These are phyloP conservation scores for Bullera alba DNA, from an alignment of 768 basidiomycete genomes.

Conservation along the genomic window DNA sequence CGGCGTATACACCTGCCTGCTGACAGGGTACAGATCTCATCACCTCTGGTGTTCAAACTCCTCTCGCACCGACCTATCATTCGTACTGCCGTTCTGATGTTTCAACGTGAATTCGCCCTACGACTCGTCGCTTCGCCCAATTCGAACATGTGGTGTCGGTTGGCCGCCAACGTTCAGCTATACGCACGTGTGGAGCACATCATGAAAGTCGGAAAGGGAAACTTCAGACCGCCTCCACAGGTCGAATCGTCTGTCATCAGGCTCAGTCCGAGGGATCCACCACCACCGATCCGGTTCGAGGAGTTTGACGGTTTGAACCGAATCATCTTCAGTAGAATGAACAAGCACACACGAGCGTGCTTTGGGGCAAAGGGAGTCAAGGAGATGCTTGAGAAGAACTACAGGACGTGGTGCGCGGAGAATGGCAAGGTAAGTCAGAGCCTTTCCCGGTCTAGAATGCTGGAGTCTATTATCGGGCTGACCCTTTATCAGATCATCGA, in stretches of 20 bases:
- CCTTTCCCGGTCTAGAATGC: not conserved
- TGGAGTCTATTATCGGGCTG: not conserved
- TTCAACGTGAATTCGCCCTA: conserved; percentile 96
- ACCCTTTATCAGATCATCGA: conserved; percentile 55
- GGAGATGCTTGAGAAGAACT: conserved; percentile 89
- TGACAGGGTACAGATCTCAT: conserved; percentile 62
- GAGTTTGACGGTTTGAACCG: conserved; percentile 94
- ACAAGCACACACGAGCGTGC: conserved; percentile 81
- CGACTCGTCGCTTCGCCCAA: conserved; percentile 80
- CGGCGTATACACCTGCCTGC: not conserved
- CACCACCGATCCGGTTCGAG: conserved; percentile 89
- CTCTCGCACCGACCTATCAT: conserved; percentile 92
- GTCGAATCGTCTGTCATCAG: conserved; percentile 91
- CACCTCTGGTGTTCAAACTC: conserved; percentile 90
- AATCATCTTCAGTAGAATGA: conserved; percentile 80
- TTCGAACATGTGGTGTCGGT: conserved; percentile 79
- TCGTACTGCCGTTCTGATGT: conserved; percentile 96
- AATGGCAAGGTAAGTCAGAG: conserved; percentile 49
- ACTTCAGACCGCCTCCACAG: conserved; percentile 90
- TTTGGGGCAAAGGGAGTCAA: conserved; percentile 86
- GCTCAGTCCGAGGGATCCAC: conserved; percentile 84
- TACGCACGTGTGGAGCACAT: conserved; percentile 94
- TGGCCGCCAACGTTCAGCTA: conserved; percentile 94
- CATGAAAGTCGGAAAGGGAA: conserved; percentile 93
- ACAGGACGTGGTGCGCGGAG: conserved; percentile 82